Conservation (phyloP, 2,329 filamentous ascomycete genomes). For the Ophiostoma populinum region DNA sequence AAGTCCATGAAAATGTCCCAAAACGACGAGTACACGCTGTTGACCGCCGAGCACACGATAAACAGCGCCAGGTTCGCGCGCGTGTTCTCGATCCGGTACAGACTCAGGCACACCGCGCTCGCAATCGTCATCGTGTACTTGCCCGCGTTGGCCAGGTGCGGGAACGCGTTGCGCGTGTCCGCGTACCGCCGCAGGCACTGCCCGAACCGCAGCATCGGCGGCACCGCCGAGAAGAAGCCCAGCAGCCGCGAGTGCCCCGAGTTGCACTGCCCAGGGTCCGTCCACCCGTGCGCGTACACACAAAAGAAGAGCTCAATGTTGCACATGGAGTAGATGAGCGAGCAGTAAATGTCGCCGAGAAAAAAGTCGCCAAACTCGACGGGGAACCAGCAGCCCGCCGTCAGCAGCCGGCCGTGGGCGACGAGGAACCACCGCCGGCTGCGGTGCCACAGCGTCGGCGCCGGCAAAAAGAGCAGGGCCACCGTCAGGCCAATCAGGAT, state of each 20-base stretch:
- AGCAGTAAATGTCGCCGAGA: constrained; percentile 94
- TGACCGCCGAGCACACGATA: constrained; percentile 64
- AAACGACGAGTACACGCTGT: constrained; percentile 66
- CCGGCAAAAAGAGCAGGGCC: constrained; percentile 57
- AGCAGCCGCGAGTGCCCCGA: constrained; percentile 68
- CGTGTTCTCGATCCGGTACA: constrained; percentile 60
- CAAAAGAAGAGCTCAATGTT: constrained; percentile 93
- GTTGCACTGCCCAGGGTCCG: constrained; percentile 59
- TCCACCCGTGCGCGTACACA: constrained; percentile 68
- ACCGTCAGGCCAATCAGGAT: constrained; percentile 55
- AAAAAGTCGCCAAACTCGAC: constrained; percentile 98
- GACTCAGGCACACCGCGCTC: constrained; percentile 57
- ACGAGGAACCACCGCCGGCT: constrained; percentile 76
- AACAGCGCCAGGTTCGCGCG: constrained; percentile 49
- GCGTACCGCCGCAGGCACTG: constrained; percentile 82
- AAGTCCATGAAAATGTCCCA: constrained; percentile 98
- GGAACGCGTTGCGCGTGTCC: constrained; percentile 76
- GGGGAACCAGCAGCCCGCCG: constrained; percentile 39
- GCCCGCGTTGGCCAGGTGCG: constrained; percentile 78
- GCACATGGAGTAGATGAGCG: constrained; percentile 78
- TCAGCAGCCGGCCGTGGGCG: constrained; percentile 42
- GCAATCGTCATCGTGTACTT: constrained; percentile 81
- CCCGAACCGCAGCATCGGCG: constrained; percentile 75
- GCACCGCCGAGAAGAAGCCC: constrained; percentile 70
- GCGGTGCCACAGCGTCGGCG: constrained; percentile 54